phyloP scores from a whole-genome alignment of 257 asterid genomes.

The Penstemon davidsonii region DNA sequence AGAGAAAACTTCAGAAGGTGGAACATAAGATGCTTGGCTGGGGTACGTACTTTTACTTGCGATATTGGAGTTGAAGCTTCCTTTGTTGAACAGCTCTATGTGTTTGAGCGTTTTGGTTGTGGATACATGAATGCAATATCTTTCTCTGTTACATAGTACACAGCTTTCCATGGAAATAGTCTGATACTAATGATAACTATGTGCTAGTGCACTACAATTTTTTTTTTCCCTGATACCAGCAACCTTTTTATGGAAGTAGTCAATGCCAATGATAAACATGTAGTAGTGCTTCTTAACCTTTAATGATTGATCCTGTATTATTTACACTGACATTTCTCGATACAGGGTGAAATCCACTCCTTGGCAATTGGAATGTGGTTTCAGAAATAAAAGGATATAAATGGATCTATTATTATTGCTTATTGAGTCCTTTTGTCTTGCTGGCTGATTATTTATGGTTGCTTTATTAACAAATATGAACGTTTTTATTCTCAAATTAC shows the following conservation, averaged over 20 bases:
- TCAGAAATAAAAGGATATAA: background rate
- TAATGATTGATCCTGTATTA: background rate
- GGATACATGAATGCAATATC: background rate
- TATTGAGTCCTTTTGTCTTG: conserved; percentile 15
- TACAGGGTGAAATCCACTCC: background rate
- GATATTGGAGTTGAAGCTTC: conserved; percentile 13
- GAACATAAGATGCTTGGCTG: conserved; percentile 97
- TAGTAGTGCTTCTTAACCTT: background rate
- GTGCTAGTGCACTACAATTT: background rate
- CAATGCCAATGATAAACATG: background rate
- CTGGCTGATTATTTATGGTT: background rate
- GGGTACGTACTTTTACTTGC: conserved; percentile 59
- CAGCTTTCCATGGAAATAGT: conserved; percentile 13
- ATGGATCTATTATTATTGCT: background rate
- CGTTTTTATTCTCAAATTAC: background rate
- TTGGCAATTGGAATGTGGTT: background rate
- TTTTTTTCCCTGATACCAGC: background rate
- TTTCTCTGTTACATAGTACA: background rate
- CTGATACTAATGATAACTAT: conserved; percentile 4
- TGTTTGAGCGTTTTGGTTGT: conserved; percentile 14
- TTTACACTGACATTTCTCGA: too few relatives aligned
- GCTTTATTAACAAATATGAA: conserved; percentile 2
- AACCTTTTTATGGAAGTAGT: background rate
- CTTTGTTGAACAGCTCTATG: conserved; percentile 4
- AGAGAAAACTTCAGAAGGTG: conserved; percentile 79